These are phyloP conservation scores for Oryza meridionalis DNA, from an alignment of 176 grass and related monocot genomes.

Conservation along the genomic window DNA sequence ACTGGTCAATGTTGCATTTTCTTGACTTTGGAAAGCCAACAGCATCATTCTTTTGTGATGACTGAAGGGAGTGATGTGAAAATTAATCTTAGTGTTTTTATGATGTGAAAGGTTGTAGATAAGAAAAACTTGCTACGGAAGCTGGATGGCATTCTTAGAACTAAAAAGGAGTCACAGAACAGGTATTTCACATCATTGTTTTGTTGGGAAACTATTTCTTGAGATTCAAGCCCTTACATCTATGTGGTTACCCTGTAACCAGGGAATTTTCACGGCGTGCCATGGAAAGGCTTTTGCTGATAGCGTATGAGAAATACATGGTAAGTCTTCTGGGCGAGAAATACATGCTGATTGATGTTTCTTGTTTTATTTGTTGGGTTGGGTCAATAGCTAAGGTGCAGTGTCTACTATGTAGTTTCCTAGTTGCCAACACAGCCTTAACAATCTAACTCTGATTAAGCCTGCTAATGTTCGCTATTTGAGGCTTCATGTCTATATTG, in stretches of 20 bases:
- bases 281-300: slow-evolving; percentile 65
- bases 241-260: slow-evolving; percentile 11
- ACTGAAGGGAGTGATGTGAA: neutral
- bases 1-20: neutral
- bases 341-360: slow-evolving; percentile 53
- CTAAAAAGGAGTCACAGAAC: slow-evolving; percentile 58
- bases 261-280: slow-evolving; percentile 62
- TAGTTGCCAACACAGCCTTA: slow-evolving; percentile 12
- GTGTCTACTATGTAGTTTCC: slow-evolving; percentile 12
- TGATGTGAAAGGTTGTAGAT: slow-evolving; percentile 57
- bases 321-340: slow-evolving; percentile 52
- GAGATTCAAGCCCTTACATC: slow-evolving; percentile 40
- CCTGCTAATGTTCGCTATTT: slow-evolving; percentile 29
- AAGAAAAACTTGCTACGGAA: slow-evolving; percentile 69
- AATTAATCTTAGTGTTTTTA: slow-evolving; percentile 31
- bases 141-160: slow-evolving; percentile 50
- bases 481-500: slow-evolving; percentile 18
- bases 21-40: neutral
- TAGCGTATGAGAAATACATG: slow-evolving; percentile 71
- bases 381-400: slow-evolving; percentile 26
- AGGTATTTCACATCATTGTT: slow-evolving; percentile 48
- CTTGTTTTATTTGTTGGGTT: slow-evolving; percentile 32
- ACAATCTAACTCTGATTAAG: slow-evolving; percentile 27
- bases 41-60: neutral
- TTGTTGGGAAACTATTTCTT: slow-evolving; percentile 30